These are phyloP conservation scores for Zelopaecilomyces penicillatus DNA, from an alignment of 2,329 filamentous ascomycete species.

Conservation along the genomic window DNA sequence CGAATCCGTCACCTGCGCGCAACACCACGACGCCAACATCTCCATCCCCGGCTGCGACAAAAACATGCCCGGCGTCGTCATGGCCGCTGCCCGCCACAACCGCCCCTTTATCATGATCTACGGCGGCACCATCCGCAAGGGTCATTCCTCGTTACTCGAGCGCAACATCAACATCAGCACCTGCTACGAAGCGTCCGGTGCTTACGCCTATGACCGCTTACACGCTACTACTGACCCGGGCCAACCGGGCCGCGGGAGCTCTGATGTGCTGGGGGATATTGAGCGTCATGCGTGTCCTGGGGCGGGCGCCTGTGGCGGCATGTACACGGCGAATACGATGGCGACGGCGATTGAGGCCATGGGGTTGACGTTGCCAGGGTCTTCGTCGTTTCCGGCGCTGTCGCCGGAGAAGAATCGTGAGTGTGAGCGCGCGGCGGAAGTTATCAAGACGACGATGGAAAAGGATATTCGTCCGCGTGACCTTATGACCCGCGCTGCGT, in stretches of 20 bases:
- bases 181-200: conserved; percentile 81
- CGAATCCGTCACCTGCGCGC: conserved; percentile 85
- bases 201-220: conserved; percentile 69
- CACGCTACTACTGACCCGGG: conserved; percentile 58
- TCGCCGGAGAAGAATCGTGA: conserved; percentile 80
- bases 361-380: conserved; percentile 77
- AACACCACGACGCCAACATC: conserved; percentile 89
- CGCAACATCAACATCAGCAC: conserved; percentile 80
- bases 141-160: conserved; percentile 68
- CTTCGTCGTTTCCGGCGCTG: conserved; percentile 72
- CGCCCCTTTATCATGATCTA: conserved; percentile 93
- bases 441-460: conserved; percentile 72
- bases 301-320: conserved; percentile 64
- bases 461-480: conserved; percentile 74
- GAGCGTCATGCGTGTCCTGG: conserved; percentile 63
- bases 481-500: conserved; percentile 68
- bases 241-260: conserved; percentile 56
- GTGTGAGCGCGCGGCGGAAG: conserved; percentile 71
- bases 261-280: conserved; percentile 77
- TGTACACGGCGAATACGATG: conserved; percentile 94
- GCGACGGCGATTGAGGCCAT: conserved; percentile 82
- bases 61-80: conserved; percentile 91
- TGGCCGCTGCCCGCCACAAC: conserved; percentile 87
- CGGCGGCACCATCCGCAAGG: conserved; percentile 81
- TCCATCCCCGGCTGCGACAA: conserved; percentile 93